Conservation (phyloP, 495 filamentous ascomycete genomes). For the Cercophora newfieldiana region DNA sequence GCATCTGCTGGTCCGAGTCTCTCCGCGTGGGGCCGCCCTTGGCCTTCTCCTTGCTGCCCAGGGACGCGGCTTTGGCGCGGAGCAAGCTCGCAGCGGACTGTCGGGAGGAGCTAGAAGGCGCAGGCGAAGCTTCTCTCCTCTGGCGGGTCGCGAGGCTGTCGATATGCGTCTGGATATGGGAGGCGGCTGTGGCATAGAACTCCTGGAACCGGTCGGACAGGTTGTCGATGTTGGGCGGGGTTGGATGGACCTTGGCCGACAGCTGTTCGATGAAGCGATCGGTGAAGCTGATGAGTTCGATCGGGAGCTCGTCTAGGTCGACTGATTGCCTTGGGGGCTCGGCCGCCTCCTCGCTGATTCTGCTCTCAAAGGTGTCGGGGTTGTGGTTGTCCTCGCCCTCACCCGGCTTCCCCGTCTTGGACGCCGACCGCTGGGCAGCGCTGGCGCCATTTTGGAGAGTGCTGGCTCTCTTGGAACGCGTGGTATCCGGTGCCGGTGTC, state of each 20-base stretch:
- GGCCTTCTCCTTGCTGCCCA: slow-evolving; percentile 50
- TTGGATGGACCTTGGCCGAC: slow-evolving; percentile 80
- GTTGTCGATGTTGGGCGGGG: slow-evolving; percentile 79
- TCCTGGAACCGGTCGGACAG: slow-evolving; percentile 90
- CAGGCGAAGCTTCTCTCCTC: slow-evolving; percentile 59
- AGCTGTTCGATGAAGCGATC: slow-evolving; percentile 95
- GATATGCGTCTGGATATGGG: slow-evolving; percentile 86
- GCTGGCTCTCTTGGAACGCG: slow-evolving; percentile 57
- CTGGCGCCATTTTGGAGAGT: slow-evolving; percentile 56
- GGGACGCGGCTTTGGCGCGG: slow-evolving; percentile 52
- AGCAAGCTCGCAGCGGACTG: slow-evolving; percentile 54
- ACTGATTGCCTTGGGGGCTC: slow-evolving; percentile 58
- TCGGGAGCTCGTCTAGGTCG: slow-evolving; percentile 82
- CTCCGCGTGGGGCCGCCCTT: slow-evolving; percentile 35
- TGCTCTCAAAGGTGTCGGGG: slow-evolving; percentile 53
- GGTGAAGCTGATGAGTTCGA: slow-evolving; percentile 84
- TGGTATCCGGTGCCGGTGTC: too few species aligned
- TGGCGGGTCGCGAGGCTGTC: slow-evolving; percentile 74
- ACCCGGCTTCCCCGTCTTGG: slow-evolving; percentile 26
- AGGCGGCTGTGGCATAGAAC: slow-evolving; percentile 82
- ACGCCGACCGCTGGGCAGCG: slow-evolving; percentile 31
- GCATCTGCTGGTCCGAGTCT: slow-evolving; percentile 77
- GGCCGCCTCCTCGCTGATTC: slow-evolving; percentile 50
- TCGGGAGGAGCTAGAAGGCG: slow-evolving; percentile 49
- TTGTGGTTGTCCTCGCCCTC: slow-evolving; percentile 23